Conservation (phyloP, 805 yeast genomes). For the Saccharomycopsis selenospora region DNA sequence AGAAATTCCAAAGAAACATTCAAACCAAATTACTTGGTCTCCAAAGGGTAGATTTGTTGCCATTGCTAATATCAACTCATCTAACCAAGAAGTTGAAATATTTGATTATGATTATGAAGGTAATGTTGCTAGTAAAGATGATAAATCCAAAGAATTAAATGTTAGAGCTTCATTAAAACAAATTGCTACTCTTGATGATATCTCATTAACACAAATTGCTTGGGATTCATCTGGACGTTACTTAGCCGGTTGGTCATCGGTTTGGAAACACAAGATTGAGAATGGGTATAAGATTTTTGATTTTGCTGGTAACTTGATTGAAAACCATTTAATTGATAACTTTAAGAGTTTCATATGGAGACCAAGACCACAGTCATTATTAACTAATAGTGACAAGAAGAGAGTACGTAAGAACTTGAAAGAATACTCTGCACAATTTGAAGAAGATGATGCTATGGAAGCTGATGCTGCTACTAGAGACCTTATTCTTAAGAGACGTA, state of each 20-base stretch:
- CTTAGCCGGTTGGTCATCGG: constrained; percentile 80
- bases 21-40: constrained; percentile 76
- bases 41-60: constrained; percentile 87
- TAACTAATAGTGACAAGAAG: constrained; percentile 75
- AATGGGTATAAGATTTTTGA: constrained; percentile 88
- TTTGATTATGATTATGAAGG: constrained; percentile 83
- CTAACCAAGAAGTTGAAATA: constrained; percentile 68
- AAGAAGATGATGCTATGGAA: constrained; percentile 92
- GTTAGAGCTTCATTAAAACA: constrained; percentile 52
- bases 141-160: constrained; percentile 32
- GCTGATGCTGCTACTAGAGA: constrained; percentile 89
- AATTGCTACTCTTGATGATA: constrained; percentile 55
- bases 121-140: constrained; percentile 36
- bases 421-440: constrained; percentile 88
- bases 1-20: constrained; percentile 50
- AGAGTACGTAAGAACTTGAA: constrained; percentile 83
- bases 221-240: constrained; percentile 98
- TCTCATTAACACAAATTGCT: constrained; percentile 72
- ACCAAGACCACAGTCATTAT: constrained; percentile 83
- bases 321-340: constrained; percentile 71
- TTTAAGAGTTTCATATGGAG: constrained; percentile 94
- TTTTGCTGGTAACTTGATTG: constrained; percentile 67
- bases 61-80: constrained; percentile 38
- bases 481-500: constrained; percentile 76
- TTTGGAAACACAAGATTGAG: constrained; percentile 76